Conservation (phyloP, 768 basidiomycete species). For the Pleurotus giganteus region DNA sequence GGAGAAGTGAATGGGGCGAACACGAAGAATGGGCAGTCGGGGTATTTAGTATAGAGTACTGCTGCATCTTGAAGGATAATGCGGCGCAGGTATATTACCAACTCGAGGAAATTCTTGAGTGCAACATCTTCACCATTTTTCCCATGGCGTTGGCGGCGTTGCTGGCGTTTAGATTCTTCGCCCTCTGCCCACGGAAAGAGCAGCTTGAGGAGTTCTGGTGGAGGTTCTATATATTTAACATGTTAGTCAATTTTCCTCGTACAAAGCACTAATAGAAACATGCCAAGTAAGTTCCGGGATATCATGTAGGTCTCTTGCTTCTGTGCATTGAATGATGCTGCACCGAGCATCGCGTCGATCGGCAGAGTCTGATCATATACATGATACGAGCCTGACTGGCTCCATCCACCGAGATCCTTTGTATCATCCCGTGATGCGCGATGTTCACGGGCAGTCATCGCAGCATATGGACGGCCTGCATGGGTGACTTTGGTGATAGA, state of each 20-base stretch:
- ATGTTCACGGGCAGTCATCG: conserved; percentile 24
- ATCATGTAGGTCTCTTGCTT: conserved; percentile 25
- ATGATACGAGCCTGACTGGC: conserved; percentile 21
- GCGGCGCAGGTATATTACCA: conserved; percentile 21
- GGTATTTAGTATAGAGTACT: conserved; percentile 20
- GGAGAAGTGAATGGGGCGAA: conserved; percentile 24
- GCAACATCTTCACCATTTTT: conserved; percentile 20
- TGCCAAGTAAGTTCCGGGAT: conserved; percentile 20
- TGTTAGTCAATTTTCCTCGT: not conserved
- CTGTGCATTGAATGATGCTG: conserved; percentile 26
- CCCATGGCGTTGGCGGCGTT: not conserved
- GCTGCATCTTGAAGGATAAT: conserved; percentile 35
- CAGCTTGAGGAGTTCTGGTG: conserved; percentile 11
- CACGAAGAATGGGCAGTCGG: conserved; percentile 21
- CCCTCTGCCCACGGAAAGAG: conserved; percentile 28
- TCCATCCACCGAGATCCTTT: conserved; percentile 33
- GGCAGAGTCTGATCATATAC: conserved; percentile 30
- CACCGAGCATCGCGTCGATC: conserved; percentile 25
- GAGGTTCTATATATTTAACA: conserved; percentile 10
- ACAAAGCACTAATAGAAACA: conserved; percentile 10
- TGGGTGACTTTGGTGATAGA: conserved; percentile 29
- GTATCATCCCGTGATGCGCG: conserved; percentile 22
- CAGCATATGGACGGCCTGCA: conserved; percentile 25
- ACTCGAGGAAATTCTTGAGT: conserved; percentile 22
- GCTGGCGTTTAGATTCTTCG: conserved; percentile 14